Conservation (phyloP, 257 asterid species). For the Coffea eugenioides region DNA sequence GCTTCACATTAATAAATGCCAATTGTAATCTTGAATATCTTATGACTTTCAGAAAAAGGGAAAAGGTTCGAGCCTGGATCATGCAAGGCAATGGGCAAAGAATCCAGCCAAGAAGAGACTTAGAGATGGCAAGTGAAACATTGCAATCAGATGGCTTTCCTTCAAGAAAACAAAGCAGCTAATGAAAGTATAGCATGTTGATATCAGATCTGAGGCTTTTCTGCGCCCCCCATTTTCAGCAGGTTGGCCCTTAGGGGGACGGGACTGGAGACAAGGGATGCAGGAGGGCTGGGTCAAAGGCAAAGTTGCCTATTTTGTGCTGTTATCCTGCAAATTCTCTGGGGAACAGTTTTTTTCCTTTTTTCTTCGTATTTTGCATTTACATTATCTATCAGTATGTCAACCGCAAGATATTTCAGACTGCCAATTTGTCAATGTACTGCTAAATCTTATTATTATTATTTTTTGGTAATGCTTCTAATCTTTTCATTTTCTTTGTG, state of each 20-base stretch:
- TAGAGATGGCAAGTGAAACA: constrained; percentile 36
- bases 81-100: constrained; percentile 23
- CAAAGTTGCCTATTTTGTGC: background rate
- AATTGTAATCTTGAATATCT: constrained; percentile 12
- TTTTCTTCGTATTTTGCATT: background rate
- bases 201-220: background rate
- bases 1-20: constrained; percentile 4
- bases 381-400: background rate
- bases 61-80: constrained; percentile 18
- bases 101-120: constrained; percentile 42
- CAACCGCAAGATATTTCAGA: background rate
- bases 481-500: background rate
- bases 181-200: background rate
- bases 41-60: constrained; percentile 30
- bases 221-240: background rate
- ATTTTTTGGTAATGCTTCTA: background rate
- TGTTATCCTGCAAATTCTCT: background rate
- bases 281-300: background rate
- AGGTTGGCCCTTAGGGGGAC: background rate
- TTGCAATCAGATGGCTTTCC: constrained; percentile 1
- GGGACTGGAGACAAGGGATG: background rate
- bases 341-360: background rate
- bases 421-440: background rate
- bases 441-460: too few species aligned
- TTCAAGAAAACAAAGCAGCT: background rate